phyloP scores from a whole-genome alignment of 1,284 basidiomycete species.

The Fomitopsis schrenkii region DNA sequence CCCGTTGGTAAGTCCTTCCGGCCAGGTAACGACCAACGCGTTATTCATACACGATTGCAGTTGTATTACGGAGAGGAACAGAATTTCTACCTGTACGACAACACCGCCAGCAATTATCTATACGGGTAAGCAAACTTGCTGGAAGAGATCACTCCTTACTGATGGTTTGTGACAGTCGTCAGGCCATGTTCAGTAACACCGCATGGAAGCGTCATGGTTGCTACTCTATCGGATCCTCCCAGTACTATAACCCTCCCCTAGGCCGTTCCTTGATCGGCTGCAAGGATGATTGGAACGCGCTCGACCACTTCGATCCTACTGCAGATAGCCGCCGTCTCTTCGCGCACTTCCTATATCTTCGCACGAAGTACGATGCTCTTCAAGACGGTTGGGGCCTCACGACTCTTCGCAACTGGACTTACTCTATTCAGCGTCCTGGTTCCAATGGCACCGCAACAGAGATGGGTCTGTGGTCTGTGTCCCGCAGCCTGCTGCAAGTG shows the following conservation, averaged over 20 bases:
- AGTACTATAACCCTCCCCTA: slow-evolving; percentile 88
- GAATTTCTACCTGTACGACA: slow-evolving; percentile 81
- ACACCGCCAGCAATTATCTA: slow-evolving; percentile 82
- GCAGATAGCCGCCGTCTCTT: slow-evolving; percentile 70
- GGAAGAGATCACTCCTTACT: neutral
- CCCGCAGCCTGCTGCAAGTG: slow-evolving; percentile 56
- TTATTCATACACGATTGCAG: slow-evolving; percentile 28
- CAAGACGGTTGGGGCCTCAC: slow-evolving; percentile 84
- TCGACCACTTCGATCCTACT: slow-evolving; percentile 92
- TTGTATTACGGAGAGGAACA: slow-evolving; percentile 88
- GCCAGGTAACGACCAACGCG: neutral
- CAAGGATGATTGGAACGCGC: slow-evolving; percentile 81
- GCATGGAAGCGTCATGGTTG: slow-evolving; percentile 94
- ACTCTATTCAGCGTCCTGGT: slow-evolving; percentile 71
- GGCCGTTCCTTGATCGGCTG: slow-evolving; percentile 78
- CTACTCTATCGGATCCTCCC: slow-evolving; percentile 81
- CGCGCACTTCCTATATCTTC: slow-evolving; percentile 68
- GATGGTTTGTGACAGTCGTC: slow-evolving; percentile 54
- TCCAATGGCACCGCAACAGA: slow-evolving; percentile 79
- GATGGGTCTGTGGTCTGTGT: slow-evolving; percentile 82
- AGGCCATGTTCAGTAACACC: slow-evolving; percentile 79
- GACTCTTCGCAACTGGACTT: slow-evolving; percentile 80
- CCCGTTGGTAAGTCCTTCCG: slow-evolving; percentile 50
- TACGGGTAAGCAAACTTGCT: slow-evolving; percentile 53
- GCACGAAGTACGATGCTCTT: slow-evolving; percentile 63